A percentile compares a stretch with the other conserved stretches of the same genome.
These are phyloP conservation scores for Lasiosphaeria miniovina DNA, from an alignment of 495 filamentous ascomycete genomes.

Conservation along the genomic window DNA sequence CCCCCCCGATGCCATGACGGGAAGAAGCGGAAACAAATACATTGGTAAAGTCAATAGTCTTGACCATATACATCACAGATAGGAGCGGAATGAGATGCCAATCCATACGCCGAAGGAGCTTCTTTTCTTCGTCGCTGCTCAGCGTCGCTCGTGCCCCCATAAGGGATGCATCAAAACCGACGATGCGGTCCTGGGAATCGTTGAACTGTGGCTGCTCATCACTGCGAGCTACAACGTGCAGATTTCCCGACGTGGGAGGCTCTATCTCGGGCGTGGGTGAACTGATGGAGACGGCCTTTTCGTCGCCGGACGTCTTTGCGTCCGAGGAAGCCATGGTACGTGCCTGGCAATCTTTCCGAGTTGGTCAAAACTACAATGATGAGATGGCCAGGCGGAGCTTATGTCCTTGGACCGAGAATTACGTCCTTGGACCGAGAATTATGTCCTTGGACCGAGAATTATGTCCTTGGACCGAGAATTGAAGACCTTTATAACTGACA, in stretches of 20 bases:
- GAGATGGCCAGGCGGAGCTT: not conserved
- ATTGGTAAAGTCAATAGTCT: slow-evolving; percentile 43
- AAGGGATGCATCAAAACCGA: slow-evolving; percentile 4
- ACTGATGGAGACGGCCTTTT: not conserved
- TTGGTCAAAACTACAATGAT: not conserved
- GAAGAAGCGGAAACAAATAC: slow-evolving; percentile 20
- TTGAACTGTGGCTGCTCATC: not conserved
- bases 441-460: no score
- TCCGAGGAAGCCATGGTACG: slow-evolving; percentile 1
- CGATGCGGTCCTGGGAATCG: not conserved
- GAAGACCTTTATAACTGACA: not conserved
- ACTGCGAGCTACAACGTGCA: not conserved
- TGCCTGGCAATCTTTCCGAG: not conserved
- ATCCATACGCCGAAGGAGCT: slow-evolving; percentile 42
- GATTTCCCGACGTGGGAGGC: not conserved
- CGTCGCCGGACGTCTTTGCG: not conserved
- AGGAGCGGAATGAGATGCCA: slow-evolving; percentile 45
- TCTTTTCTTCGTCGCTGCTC: slow-evolving; percentile 42
- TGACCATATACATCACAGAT: slow-evolving; percentile 45
- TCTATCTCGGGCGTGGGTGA: slow-evolving; percentile 1
- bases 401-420: not conserved
- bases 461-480: not conserved
- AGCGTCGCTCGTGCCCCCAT: slow-evolving; percentile 16
- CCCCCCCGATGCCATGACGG: not conserved
- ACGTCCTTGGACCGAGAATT: no score